Conservation (phyloP, 495 filamentous ascomycete species). For the Niebla homalea region DNA sequence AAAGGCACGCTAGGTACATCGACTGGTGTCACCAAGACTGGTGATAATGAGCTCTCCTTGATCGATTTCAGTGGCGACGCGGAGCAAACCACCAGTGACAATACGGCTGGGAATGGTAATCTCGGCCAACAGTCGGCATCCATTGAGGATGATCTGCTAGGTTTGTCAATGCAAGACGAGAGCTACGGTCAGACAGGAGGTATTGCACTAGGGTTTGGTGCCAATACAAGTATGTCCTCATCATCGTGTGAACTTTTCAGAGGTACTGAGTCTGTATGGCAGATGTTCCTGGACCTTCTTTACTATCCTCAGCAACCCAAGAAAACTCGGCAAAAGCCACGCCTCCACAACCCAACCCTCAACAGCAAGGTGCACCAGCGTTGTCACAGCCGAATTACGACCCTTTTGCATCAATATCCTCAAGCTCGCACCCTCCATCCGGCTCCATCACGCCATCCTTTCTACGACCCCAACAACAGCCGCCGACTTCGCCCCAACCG, state of each 20-base stretch:
- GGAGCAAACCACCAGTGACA: constrained; percentile 34
- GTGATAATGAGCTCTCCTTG: constrained; percentile 75
- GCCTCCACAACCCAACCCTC: constrained; percentile 23
- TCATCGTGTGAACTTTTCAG: background rate
- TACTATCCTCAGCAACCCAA: constrained; percentile 50
- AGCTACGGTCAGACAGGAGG: constrained; percentile 60
- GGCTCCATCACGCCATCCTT: constrained; percentile 35
- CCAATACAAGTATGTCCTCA: constrained; percentile 43
- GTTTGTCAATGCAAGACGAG: constrained; percentile 50
- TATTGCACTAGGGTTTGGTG: constrained; percentile 74
- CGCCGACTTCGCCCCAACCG: constrained; percentile 27
- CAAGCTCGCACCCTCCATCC: constrained; percentile 31
- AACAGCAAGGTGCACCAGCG: constrained; percentile 24
- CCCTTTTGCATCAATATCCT: constrained; percentile 39
- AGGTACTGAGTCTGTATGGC: background rate
- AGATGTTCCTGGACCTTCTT: constrained; percentile 50
- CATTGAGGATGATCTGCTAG: constrained; percentile 54
- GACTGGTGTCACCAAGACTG: constrained; percentile 57
- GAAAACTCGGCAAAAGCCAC: constrained; percentile 37
- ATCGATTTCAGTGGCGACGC: constrained; percentile 78
- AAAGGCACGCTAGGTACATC: constrained; percentile 66
- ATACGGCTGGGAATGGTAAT: constrained; percentile 8
- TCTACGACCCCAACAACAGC: constrained; percentile 22
- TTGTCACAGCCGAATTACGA: constrained; percentile 44
- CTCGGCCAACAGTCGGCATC: constrained; percentile 26